Evolutionary conservation across 2,329 filamentous ascomycete genomes (phyloP), one percentile per base, ranked within the genome.

Genomic region (Colletotrichum sp.): DNA sequence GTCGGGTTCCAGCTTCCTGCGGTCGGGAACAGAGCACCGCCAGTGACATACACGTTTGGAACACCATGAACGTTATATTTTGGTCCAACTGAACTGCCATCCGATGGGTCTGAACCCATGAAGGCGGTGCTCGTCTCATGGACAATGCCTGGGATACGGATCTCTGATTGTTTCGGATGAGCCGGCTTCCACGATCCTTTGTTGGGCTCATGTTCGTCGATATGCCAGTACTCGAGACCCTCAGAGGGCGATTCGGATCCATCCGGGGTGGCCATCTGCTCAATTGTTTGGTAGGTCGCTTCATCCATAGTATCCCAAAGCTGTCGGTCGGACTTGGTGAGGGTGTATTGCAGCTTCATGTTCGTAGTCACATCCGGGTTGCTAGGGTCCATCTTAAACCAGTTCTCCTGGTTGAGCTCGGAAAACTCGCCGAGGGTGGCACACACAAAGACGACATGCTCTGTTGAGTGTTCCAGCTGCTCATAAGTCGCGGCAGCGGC

Each of bases 231-330:
- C 10, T 52, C 43, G 6, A 52, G n/a, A 52, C 10, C n/a, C 12
- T n/a, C 1, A 1, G n/a, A 7, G 1, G 43, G n/a, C 0, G n/a
- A 2, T 7, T 13, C 10, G 3, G 39, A n/a, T 0, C 0, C n/a
- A 21, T 0, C 3, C 18, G 43, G n/a, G 0, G n/a, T 13, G n/a
- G 14, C 43, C 43, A 48, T 48, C 4, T 48, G 16, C 9, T 48
- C 10, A 21, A 48, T 21, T 0, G 43, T 21, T 3, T 48, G 0
- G 43, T 48, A 48, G n/a, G 43, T 48, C 6, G 43, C 43, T 0
- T 48, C 0, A 0, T 48, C 43, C 43, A 48, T 48, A 0, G 43
- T 13, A 48, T 48, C n/a, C 43, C 43, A 48, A n/a, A 48, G 43
- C 3, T 48, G 43, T 7, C 43, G 43, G 0, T 48, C 43, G 6